phyloP scores from a whole-genome alignment of 148 eudicot species.

The Gaultheria prostrata region DNA sequence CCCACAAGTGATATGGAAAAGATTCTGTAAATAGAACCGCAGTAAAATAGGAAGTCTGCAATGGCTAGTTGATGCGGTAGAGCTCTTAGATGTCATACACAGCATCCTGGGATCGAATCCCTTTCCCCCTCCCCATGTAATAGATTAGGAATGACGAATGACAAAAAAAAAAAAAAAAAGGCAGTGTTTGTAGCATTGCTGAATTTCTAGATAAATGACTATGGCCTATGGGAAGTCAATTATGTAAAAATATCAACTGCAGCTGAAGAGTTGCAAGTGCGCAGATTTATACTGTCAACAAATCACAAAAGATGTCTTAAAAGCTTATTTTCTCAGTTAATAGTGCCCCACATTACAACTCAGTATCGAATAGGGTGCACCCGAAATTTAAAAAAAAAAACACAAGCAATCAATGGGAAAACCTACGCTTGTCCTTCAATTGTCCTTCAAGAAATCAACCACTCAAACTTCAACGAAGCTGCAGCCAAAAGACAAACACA shows the following conservation, averaged over 20 bases:
- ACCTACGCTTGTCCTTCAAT: slow-evolving; percentile 7
- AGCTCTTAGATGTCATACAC: no score
- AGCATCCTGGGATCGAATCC: no score
- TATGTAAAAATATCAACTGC: slow-evolving; percentile 8
- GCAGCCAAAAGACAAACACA: slow-evolving; percentile 9
- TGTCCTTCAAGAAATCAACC: slow-evolving; percentile 14
- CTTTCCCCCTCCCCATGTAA: no score
- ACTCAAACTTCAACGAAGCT: slow-evolving; percentile 11
- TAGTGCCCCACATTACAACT: not conserved
- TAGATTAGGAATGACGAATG: no score
- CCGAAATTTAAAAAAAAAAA: not conserved
- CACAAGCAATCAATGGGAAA: slow-evolving; percentile 10
- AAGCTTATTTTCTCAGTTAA: slow-evolving; percentile 15
- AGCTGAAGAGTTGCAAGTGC: not conserved
- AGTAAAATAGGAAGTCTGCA: no score
- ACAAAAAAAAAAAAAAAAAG: no score
- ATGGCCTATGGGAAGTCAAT: not conserved
- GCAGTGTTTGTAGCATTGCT: not conserved
- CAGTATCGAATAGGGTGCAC: slow-evolving; percentile 1
- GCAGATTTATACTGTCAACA: slow-evolving; percentile 7
- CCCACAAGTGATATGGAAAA: not conserved
- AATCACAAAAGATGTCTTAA: not conserved
- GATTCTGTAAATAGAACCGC: not conserved
- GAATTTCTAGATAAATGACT: not conserved
- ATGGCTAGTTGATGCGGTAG: no score